phyloP scores from a whole-genome alignment of 805 yeast species.

The Candida namnaoensis region DNA sequence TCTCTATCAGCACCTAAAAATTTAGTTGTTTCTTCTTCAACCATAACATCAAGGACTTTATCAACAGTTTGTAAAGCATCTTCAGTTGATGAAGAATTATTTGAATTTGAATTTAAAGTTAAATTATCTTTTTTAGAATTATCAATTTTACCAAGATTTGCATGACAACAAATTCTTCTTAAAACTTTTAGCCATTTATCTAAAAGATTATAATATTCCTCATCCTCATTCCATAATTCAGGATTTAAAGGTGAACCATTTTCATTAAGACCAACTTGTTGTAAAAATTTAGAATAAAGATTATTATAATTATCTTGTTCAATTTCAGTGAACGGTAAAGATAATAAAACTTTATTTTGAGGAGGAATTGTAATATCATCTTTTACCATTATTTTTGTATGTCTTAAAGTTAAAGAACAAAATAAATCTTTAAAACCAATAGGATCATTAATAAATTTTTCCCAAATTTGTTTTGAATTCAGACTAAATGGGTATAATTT shows the following conservation, averaged over 20 bases:
- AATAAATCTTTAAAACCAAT: slow-evolving; percentile 44
- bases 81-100: not conserved
- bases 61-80: slow-evolving; percentile 40
- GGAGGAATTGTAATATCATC: slow-evolving; percentile 72
- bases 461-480: slow-evolving; percentile 17
- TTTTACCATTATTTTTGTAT: slow-evolving; percentile 77
- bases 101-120: not conserved
- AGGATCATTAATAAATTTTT: slow-evolving; percentile 3
- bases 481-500: slow-evolving; percentile 54
- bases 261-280: slow-evolving; percentile 41
- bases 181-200: slow-evolving; percentile 61
- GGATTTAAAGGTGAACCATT: slow-evolving; percentile 37
- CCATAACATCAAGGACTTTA: slow-evolving; percentile 61
- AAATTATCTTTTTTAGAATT: too few species aligned
- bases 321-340: slow-evolving; percentile 70
- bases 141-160: slow-evolving; percentile 30
- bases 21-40: slow-evolving; percentile 43
- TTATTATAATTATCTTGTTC: slow-evolving; percentile 80
- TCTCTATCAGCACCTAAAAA: slow-evolving; percentile 40
- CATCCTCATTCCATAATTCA: slow-evolving; percentile 36
- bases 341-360: slow-evolving; percentile 61
- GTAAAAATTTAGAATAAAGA: slow-evolving; percentile 48
- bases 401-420: slow-evolving; percentile 53
- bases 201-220: slow-evolving; percentile 35
- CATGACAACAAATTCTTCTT: slow-evolving; percentile 80